Percentiles rank a stretch among this genome's conserved stretches.
phyloP scores from a whole-genome alignment of 176 grass and related monocot species.

The Hordeum marinum region DNA sequence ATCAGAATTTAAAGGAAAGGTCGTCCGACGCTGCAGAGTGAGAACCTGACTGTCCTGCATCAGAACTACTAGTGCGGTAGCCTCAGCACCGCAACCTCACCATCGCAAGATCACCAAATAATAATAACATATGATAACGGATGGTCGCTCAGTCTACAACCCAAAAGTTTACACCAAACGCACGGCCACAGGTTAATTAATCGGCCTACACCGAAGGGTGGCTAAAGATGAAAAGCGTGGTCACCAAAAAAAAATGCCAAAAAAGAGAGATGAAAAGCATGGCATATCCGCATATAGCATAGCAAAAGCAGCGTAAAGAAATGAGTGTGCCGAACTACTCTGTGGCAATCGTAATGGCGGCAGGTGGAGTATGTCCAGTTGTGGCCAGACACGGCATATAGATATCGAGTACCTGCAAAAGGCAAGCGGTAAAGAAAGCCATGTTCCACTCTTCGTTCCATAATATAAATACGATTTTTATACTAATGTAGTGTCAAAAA shows the following conservation, averaged over 20 bases:
- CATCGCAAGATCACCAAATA: not conserved
- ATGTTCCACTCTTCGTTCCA: no score
- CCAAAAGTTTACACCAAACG: not conserved
- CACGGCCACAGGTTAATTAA: slow-evolving; percentile 19
- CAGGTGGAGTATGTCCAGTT: slow-evolving; percentile 28
- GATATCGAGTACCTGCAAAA: slow-evolving; percentile 24
- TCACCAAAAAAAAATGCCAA: no score
- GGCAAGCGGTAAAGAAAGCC: not conserved
- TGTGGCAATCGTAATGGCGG: slow-evolving; percentile 42
- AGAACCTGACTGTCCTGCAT: not conserved
- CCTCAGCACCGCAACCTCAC: not conserved
- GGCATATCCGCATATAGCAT: slow-evolving; percentile 20
- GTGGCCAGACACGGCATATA: slow-evolving; percentile 22
- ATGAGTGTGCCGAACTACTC: slow-evolving; percentile 16
- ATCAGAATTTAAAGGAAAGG: not conserved
- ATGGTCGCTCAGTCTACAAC: not conserved
- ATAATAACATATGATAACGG: not conserved
- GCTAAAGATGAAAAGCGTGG: not conserved
- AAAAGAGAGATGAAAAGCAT: not conserved
- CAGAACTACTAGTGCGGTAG: not conserved
- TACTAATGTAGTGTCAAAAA: no score
- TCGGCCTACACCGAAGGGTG: not conserved
- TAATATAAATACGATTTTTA: no score
- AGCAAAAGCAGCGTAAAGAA: slow-evolving; percentile 17
- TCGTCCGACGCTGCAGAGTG: slow-evolving; percentile 1